Evolutionary conservation across 805 yeast species (phyloP), one percentile per base, ranked within the genome.

Genomic region (Kluyveromyces lactis): DNA sequence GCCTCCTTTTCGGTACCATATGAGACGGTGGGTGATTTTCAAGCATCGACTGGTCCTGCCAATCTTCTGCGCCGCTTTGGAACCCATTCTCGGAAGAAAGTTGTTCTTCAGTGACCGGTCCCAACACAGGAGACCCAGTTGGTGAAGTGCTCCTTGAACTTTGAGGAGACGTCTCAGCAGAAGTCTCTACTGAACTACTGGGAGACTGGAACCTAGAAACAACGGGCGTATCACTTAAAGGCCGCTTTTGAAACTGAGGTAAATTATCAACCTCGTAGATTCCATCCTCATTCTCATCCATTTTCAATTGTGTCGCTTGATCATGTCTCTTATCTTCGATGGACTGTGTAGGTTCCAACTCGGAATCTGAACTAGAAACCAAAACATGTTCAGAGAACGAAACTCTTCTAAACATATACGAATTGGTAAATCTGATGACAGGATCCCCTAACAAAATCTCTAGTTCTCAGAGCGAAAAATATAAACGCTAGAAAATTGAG

Each of bases 191-290:
- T 9, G 68, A 62, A 8, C 49, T 47, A 8, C 56, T 51, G 0
- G 87, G 87, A 0, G 85, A 77, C 1, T 74, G 63, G 52, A 70
- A 64, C 2, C 68, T 65, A 23, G 82, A 76, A 9, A 71, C 72
- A 1, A 79, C 69, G 0, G 92, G 92, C 0, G 92, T 82, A 52
- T 82, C 92, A 31, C 81, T 78, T 39, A 77, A 62, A 0, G 92
- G 92, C 33, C 87, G 65, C 56, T 75, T 78, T 53, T 81, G 77
- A 60, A 82, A 82, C 41, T 66, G 77, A 0, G 84, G 82, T 9
- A 56, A 47, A 30, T 30, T 29, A 15, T 21, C 38, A 11, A 28
- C 27, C 18, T 39, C 40, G 13, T 35, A 42, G 13, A 30, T 39
- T 16, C 28, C 29, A 10, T 37, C 36, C 16, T 38, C 40, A 8